Percentiles rank a stretch among this genome's conserved stretches.
Evolutionary conservation across 495 filamentous ascomycete genomes (phyloP).

Genomic region (Penicillium odoratum): DNA sequence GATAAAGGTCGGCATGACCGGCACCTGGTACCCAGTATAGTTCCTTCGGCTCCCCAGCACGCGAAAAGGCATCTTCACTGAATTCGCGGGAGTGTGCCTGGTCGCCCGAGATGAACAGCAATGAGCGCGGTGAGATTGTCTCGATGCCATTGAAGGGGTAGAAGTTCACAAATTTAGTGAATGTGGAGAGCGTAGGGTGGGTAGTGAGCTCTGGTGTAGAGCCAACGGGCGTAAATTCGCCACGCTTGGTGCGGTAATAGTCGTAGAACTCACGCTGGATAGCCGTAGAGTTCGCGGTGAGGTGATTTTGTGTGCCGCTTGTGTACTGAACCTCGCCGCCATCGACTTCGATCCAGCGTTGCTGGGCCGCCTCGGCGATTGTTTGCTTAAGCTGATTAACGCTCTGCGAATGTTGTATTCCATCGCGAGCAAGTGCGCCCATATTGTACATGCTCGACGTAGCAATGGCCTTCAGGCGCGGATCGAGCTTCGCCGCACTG

Average conservation of each 20-base stretch:
- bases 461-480: constrained; percentile 39
- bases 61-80: constrained; percentile 28
- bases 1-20: constrained; percentile 30
- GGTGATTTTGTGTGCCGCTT: constrained; percentile 14
- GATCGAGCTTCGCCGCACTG: constrained; percentile 42
- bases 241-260: constrained; percentile 28
- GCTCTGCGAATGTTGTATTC: constrained; percentile 19
- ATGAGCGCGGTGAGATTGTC: constrained; percentile 28
- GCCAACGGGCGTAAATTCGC: constrained; percentile 20
- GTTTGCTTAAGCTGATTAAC: constrained; percentile 15
- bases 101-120: constrained; percentile 29
- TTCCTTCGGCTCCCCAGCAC: constrained; percentile 30
- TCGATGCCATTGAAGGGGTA: constrained; percentile 30
- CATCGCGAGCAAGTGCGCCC: constrained; percentile 24
- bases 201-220: constrained; percentile 22
- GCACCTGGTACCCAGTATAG: constrained; percentile 25
- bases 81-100: constrained; percentile 31
- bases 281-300: constrained; percentile 15
- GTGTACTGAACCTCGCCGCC: constrained; percentile 20
- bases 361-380: constrained; percentile 19
- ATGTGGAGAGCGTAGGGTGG: constrained; percentile 22
- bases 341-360: constrained; percentile 27
- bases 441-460: constrained; percentile 36
- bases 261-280: constrained; percentile 28
- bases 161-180: constrained; percentile 28